Percentiles rank a stretch among this genome's conserved stretches.
These are phyloP conservation scores for Thalassiosira hispida DNA, from an alignment of 352 stramenopile genomes.

Conservation along the genomic window DNA sequence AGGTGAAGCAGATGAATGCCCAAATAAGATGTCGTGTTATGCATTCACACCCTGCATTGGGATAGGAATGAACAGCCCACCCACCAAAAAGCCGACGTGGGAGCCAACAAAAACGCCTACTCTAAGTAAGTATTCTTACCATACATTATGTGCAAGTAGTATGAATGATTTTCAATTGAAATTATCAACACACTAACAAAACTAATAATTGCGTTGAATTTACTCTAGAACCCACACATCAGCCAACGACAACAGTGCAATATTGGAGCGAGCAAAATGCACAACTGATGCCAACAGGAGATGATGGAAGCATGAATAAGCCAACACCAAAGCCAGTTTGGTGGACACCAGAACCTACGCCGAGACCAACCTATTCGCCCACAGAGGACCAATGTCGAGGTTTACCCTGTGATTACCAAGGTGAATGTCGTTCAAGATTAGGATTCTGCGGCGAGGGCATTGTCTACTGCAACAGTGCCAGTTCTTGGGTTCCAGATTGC, in stretches of 20 bases:
- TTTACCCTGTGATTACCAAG: conserved; percentile 48
- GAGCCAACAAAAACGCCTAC: conserved; percentile 46
- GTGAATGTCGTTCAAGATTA: conserved; percentile 53
- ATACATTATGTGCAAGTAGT: neutral
- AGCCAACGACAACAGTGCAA: conserved; percentile 32
- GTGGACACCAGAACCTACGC: conserved; percentile 28
- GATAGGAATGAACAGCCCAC: conserved; percentile 25
- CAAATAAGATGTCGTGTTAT: conserved; percentile 47
- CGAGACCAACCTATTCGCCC: conserved; percentile 39
- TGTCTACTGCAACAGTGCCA: conserved; percentile 51
- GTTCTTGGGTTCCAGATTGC: conserved; percentile 44
- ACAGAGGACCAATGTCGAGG: conserved; percentile 55
- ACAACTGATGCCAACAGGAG: conserved; percentile 11
- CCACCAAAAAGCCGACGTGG: conserved; percentile 52
- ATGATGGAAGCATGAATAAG: neutral
- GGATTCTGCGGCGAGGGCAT: conserved; percentile 57
- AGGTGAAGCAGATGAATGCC: conserved; percentile 47
- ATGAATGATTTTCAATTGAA: too few species aligned
- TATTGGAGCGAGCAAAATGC: conserved; percentile 36
- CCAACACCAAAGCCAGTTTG: conserved; percentile 19
- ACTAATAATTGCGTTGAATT: too few species aligned
- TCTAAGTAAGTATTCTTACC: conserved; percentile 11
- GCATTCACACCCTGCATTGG: conserved; percentile 52
- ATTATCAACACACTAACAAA: neutral
- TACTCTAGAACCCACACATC: conserved; percentile 10